Base-by-base conservation (phyloP, 2,329 filamentous ascomycete genomes). In the Xylariaceae sp. region DNA sequence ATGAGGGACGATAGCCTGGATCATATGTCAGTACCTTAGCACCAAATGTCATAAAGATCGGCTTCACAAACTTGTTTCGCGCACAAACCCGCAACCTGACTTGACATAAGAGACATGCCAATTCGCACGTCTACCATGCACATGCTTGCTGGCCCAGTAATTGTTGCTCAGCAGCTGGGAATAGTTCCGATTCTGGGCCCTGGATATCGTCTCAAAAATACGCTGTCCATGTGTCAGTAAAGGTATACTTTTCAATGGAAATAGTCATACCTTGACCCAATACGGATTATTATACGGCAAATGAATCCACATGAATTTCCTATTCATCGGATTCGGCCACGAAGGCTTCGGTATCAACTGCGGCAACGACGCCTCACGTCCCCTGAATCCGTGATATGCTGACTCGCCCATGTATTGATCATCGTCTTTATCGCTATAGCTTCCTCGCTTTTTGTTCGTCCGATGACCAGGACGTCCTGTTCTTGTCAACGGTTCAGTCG, bases 301-400 rank as follows among this genome's bases (percentile, higher is more conserved):
- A 68, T 85, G 82, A 51, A 84, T 77, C 82, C 82, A 85, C 65
- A 80, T 77, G 64, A 84, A 84, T 67, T 79, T 82, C 23, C 79
- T 75, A 57, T 67, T 68, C 2, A 65, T 61, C 1, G 73, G 71
- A 52, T 75, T 69, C 0, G 76, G 76, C 30, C 76, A 67, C 3
- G 74, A 76, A 62, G 78, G 77, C 0, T 75, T 76, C 1, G 75
- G 75, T 0, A 71, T 68, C 44, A 72, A 59, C 35, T 75, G 72
- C 11, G 71, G 67, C 2, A 72, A 53, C 4, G 66, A 65, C 0
- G 62, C 53, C 7, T 52, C 50, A 23, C 55, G 64, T 23, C 39
- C 44, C 47, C 50, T 10, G 13, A 57, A 59, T 11, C 55, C 58
- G 2, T 60, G 18, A 47, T 59, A 48, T 15, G 23, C 9, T 5